Evolutionary conservation across 2,329 filamentous ascomycete species (phyloP), one percentile per base, ranked within the genome.

Genomic region (Sclerotinia nivalis): DNA sequence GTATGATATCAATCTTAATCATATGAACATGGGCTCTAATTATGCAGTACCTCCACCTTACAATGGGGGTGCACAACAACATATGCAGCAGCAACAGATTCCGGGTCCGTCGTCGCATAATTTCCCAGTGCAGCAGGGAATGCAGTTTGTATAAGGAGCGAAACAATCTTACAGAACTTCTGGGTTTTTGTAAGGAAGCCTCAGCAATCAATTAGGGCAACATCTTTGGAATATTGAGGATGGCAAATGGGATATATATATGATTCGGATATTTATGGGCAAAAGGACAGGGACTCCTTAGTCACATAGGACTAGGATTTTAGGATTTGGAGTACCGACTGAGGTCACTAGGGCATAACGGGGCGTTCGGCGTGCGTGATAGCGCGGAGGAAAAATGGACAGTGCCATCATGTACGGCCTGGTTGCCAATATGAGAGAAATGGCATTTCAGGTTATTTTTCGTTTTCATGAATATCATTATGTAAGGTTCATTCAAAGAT

Each of bases 1-100:
- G 28, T 43, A 31, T 69, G 49, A 70, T 56, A 61, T 70, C 5
- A 25, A 56, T 56, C 59, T 70, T 1, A 54, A 47, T 13, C 67
- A 55, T n/a, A 64, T 69, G 67, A 62, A 55, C 20, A 43, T 43
- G 40, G 15, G 15, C 18, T 4, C 37, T 25, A 64, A 47, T 20
- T 10, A 43, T 2, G 66, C n/a, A 45, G 49, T 62, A 0, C 67
- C 67, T 20, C 67, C 67, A 1, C 37, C 58, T 6, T 69, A 69
- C 31, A n/a, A n/a, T 34, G 18, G 34, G 4, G 28, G 49, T 20
- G 67, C 9, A 4, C 58, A 54, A 9, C 49, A 54, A 37, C 22
- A 64, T 22, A 9, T n/a, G n/a, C n/a, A 28, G 4, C 67, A 54
- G 25, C 45, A 68, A 28, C 25, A 37, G 0, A 52, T n/a, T n/a